Conservation (phyloP, 2,329 filamentous ascomycete genomes). For the Cladophialophora bantiana region DNA sequence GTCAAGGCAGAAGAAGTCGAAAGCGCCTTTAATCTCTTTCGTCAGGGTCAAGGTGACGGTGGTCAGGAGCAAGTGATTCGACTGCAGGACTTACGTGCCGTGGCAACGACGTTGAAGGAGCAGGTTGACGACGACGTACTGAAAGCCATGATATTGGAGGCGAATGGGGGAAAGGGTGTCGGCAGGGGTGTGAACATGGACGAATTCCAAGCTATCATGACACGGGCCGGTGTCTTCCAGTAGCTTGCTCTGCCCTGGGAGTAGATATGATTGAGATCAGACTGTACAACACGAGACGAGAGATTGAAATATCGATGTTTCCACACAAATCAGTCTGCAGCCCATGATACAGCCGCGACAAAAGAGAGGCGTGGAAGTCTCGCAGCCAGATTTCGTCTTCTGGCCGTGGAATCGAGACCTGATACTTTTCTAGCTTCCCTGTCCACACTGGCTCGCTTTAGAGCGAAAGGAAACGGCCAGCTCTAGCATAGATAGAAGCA, state of each 20-base stretch:
- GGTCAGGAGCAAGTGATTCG: constrained; percentile 70
- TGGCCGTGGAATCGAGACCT: constrained; percentile 32
- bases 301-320: constrained; percentile 28
- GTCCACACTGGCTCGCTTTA: constrained; percentile 72
- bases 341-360: constrained; percentile 15
- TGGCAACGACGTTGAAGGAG: constrained; percentile 83
- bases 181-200: constrained; percentile 74
- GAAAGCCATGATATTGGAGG: constrained; percentile 93
- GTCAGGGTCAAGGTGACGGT: constrained; percentile 53
- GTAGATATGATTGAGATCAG: not conserved
- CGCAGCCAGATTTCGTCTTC: constrained; percentile 26
- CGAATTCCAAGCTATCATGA: constrained; percentile 89
- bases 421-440: constrained; percentile 69
- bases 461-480: constrained; percentile 63
- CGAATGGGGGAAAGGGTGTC: constrained; percentile 79
- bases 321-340: constrained; percentile 32
- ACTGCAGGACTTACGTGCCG: constrained; percentile 75
- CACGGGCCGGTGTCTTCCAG: constrained; percentile 80
- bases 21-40: constrained; percentile 83
- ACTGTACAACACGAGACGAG: not conserved
- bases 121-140: constrained; percentile 82
- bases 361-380: constrained; percentile 38
- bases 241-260: constrained; percentile 49
- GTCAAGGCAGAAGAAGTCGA: constrained; percentile 70
- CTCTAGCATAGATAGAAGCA: constrained; percentile 71